Base-by-base conservation (phyloP, 2,329 filamentous ascomycete genomes). In the Microcyclosporella mali region DNA sequence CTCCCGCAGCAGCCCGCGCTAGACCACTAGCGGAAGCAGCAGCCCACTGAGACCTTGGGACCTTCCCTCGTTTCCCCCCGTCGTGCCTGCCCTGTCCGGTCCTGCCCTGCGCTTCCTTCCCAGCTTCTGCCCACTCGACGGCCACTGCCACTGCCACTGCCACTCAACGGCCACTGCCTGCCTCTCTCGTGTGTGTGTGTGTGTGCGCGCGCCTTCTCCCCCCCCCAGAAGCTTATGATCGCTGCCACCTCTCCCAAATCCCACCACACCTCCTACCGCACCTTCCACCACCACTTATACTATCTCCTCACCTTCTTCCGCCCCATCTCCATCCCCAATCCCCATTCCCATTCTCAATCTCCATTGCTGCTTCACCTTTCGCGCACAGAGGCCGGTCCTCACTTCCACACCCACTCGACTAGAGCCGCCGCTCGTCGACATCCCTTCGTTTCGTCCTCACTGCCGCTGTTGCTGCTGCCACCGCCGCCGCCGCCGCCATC, bases 401-500 rank as follows among this genome's bases (percentile, higher is more conserved):
- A 32, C 41, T 41, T 21, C 25, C 15, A 30, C 32, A 29, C 30
- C 18, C 29, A 38, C 35, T 40, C 42, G 38, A 33, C 47, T 36
- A 45, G 43, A 37, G 33, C 41, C 33, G 40, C 27, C 40, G 25
- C 33, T 17, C 17, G 33, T 19, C 33, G 40, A 21, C 37, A 10
- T 14, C n/a, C 14, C 37, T 28, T 30, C 17, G 17, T 6, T 17
- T 34, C 39, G 25, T 11, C 37, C 17, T 12, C 47, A 29, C 33
- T 33, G 28, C 40, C 31, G 30, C 9, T n/a, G n/a, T 33, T 17
- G 3, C 32, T 25, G 16, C 31, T 32, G 38, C 38, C 32, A 37
- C 31, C 86, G 60, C 59, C 67, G 41, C 62, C 40, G 18, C 88
- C 95, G 72, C 63, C 67, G 52, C 66, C 70, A 33, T 68, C 69